phyloP scores from a whole-genome alignment of 768 basidiomycete species.

The Daedaleopsis sinensis region DNA sequence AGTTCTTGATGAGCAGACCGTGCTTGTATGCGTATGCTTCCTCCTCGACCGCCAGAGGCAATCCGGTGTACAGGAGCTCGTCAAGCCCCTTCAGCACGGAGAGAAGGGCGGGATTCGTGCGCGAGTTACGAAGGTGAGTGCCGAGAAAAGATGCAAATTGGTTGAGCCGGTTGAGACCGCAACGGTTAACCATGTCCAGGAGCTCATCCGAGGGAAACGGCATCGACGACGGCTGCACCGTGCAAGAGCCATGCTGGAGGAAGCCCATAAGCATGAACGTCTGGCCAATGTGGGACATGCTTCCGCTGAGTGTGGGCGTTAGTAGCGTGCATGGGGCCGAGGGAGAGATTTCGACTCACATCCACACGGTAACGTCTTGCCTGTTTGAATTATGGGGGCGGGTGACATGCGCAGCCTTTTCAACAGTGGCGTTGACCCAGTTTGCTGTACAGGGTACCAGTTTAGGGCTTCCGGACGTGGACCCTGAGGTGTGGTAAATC shows the following conservation, averaged over 20 bases:
- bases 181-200: conserved; percentile 67
- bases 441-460: conserved; percentile 71
- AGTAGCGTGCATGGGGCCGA: conserved; percentile 25
- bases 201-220: conserved; percentile 71
- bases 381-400: conserved; percentile 50
- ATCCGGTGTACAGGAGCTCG: conserved; percentile 67
- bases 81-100: conserved; percentile 56
- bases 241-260: conserved; percentile 73
- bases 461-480: conserved; percentile 83
- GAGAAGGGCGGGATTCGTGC: conserved; percentile 62
- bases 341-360: conserved; percentile 50
- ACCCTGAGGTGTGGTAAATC: conserved; percentile 82
- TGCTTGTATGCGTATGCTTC: conserved; percentile 71
- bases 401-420: conserved; percentile 60
- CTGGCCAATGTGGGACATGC: conserved; percentile 84
- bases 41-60: conserved; percentile 66
- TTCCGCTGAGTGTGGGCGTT: conserved; percentile 57
- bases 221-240: conserved; percentile 68
- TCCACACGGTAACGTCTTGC: conserved; percentile 73
- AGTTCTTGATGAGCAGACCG: conserved; percentile 69
- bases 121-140: conserved; percentile 61
- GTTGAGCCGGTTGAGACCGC: conserved; percentile 73
- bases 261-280: conserved; percentile 74
- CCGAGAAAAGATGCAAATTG: conserved; percentile 75
- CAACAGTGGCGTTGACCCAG: conserved; percentile 63